Evolutionary conservation across 225 moss, liverwort and hornwort genomes (phyloP).

Genomic region (Rhytidiadelphus loreus): DNA sequence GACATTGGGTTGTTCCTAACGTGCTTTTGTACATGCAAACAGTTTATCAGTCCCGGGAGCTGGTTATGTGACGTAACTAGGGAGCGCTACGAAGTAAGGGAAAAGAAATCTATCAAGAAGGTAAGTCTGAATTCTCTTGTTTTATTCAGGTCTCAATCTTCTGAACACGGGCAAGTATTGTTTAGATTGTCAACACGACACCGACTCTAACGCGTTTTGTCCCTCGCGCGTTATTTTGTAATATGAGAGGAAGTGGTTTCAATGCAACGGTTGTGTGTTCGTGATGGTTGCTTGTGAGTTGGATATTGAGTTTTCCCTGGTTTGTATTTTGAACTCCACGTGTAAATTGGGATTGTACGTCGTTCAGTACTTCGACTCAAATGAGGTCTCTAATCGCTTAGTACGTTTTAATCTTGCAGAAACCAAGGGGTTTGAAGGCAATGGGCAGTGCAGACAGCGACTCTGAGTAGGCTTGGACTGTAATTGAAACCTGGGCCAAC

Average conservation of each 20-base stretch:
- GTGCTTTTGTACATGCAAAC: not conserved
- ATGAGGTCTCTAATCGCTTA: not conserved
- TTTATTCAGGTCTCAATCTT: not conserved
- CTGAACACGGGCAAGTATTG: not conserved
- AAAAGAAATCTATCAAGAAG: slow-evolving; percentile 88
- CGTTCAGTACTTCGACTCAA: too few species aligned
- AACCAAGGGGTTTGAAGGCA: slow-evolving; percentile 95
- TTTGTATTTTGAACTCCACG: too few species aligned
- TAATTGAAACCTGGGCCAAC: slow-evolving; percentile 6
- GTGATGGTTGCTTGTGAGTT: too few species aligned
- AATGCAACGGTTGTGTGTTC: too few species aligned
- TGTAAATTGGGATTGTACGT: too few species aligned
- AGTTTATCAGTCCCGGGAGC: slow-evolving; percentile 87
- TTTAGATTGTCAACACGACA: not conserved
- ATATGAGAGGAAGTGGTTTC: too few species aligned
- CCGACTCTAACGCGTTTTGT: not conserved
- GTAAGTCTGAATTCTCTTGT: slow-evolving; percentile 1
- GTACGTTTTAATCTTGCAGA: slow-evolving; percentile 37
- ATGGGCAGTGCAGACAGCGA: slow-evolving; percentile 96
- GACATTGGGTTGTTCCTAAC: not conserved
- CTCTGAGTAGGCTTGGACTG: slow-evolving; percentile 44
- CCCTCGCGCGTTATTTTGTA: too few species aligned
- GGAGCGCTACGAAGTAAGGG: slow-evolving; percentile 93
- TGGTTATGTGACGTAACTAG: slow-evolving; percentile 77
- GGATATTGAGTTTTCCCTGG: too few species aligned